Evolutionary conservation across 176 grass and related monocot genomes (phyloP).

Genomic region (Oryza coarctata): DNA sequence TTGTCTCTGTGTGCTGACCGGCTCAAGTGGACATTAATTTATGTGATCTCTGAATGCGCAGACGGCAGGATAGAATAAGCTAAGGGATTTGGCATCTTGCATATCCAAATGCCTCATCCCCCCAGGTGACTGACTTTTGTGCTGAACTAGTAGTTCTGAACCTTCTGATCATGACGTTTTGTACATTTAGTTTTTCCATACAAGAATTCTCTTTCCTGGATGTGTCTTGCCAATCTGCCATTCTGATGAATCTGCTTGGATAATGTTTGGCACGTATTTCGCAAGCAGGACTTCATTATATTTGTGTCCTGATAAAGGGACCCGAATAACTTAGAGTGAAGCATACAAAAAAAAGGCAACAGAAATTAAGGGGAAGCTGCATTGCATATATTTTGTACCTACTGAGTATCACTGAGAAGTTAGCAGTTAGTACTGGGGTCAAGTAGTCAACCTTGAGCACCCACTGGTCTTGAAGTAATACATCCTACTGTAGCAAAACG

Average conservation of each 20-base stretch:
- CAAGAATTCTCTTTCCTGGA: not conserved
- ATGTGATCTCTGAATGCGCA: not conserved
- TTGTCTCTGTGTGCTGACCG: not conserved
- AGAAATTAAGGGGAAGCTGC: not conserved
- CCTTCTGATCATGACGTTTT: not conserved
- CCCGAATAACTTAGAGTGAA: not conserved
- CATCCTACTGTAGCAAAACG: slow-evolving; percentile 12
- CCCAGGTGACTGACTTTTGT: not conserved
- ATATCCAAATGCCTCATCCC: not conserved
- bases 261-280: not conserved
- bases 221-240: not conserved
- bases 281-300: not conserved
- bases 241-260: not conserved
- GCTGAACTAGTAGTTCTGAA: not conserved
- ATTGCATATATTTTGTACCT: not conserved
- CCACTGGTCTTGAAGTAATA: slow-evolving; percentile 10
- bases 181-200: not conserved
- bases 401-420: not conserved
- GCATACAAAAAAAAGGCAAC: not conserved
- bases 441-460: slow-evolving; percentile 9
- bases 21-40: not conserved
- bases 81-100: not conserved
- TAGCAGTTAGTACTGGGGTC: slow-evolving; percentile 32
- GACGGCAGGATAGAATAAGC: not conserved
- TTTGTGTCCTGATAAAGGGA: not conserved